Evolutionary conservation across 108 stramenopile species (phyloP).

Genomic region (Nitzschia inconspicua): DNA sequence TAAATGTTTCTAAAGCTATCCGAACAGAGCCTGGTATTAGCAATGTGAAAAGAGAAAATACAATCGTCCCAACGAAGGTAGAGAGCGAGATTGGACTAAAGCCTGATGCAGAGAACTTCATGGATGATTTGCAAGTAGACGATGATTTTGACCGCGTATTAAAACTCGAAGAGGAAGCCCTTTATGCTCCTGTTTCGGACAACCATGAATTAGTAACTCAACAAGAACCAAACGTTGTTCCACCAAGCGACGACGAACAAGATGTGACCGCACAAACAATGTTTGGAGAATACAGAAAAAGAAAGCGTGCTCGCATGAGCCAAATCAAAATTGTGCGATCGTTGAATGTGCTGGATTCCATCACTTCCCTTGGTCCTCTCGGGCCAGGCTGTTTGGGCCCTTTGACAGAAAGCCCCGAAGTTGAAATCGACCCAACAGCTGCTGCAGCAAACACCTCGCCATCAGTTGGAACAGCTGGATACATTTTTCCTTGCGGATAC

Average conservation of each 20-base stretch:
- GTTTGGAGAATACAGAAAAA: background rate
- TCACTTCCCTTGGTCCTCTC: conserved; percentile 76
- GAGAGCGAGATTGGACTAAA: conserved; percentile 18
- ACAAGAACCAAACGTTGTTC: conserved; percentile 37
- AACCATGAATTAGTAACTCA: background rate
- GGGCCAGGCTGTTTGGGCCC: conserved; percentile 76
- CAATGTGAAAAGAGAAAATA: conserved; percentile 15
- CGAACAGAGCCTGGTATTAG: conserved; percentile 20
- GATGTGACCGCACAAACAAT: conserved; percentile 19
- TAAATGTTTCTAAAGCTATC: conserved; percentile 21
- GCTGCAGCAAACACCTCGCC: conserved; percentile 10
- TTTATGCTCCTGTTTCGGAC: conserved; percentile 46
- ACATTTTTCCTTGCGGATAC: conserved; percentile 78
- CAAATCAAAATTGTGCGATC: conserved; percentile 37
- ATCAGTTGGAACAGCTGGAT: conserved; percentile 33
- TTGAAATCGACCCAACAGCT: conserved; percentile 1
- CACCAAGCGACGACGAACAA: conserved; percentile 58
- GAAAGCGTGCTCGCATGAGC: conserved; percentile 27
- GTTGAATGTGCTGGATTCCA: conserved; percentile 61
- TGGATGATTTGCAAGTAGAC: background rate
- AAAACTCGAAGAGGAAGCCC: conserved; percentile 70
- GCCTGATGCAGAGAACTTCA: background rate
- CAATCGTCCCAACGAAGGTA: conserved; percentile 1
- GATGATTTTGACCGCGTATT: conserved; percentile 39
- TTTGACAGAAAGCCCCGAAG: conserved; percentile 7